These are phyloP conservation scores for Arbutus unedo DNA, from an alignment of 148 eudicot species.

Conservation along the genomic window DNA sequence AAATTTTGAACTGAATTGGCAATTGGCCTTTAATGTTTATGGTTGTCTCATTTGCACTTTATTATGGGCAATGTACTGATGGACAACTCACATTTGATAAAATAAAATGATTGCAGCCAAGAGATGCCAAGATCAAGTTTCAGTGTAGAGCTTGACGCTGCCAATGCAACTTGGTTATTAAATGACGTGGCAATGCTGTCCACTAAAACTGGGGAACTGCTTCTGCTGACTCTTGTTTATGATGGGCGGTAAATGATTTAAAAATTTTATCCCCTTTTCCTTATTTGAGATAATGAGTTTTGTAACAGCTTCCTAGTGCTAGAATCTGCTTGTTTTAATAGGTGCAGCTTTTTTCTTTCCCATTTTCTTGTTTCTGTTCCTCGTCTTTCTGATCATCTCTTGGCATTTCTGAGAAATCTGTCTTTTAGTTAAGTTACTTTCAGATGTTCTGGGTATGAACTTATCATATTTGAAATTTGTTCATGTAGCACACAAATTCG, in stretches of 20 bases:
- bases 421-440: background rate
- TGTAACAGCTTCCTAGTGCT: background rate
- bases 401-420: conserved; percentile 6
- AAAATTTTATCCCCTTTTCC: conserved; percentile 11
- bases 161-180: conserved; percentile 92
- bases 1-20: background rate
- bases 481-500: background rate
- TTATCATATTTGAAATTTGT: background rate
- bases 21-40: background rate
- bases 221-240: conserved; percentile 80
- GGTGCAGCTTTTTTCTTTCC: background rate
- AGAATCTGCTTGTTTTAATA: background rate
- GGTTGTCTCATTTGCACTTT: conserved; percentile 1
- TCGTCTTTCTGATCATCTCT: background rate
- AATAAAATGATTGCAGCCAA: conserved; percentile 48
- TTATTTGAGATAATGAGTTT: background rate
- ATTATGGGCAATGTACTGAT: background rate
- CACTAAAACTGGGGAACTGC: conserved; percentile 87
- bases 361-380: background rate
- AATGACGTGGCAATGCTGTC: conserved; percentile 93
- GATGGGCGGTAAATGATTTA: conserved; percentile 79
- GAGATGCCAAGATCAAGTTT: conserved; percentile 82
- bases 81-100: background rate
- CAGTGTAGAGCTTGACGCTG: conserved; percentile 89
- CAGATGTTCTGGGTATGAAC: background rate